Base-by-base conservation (phyloP, 2,329 filamentous ascomycete species). In the Fusarium setosum region DNA sequence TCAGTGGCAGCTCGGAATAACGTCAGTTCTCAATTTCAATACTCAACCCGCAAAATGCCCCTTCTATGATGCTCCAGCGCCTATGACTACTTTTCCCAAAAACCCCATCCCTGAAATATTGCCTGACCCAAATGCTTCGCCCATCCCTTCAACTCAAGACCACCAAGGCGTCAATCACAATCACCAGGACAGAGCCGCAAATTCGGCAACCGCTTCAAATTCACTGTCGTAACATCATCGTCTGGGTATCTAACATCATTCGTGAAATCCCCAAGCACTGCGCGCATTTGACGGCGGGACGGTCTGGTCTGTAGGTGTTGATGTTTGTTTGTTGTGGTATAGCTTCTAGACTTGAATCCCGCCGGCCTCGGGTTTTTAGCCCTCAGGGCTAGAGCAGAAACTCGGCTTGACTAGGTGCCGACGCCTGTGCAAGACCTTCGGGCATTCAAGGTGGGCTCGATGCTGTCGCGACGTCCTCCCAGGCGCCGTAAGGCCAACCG, bases 181-280 rank as follows among this genome's bases (percentile, higher is more conserved):
- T 50, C 48, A 48, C 45, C 37, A 26, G 18, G 29, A 32, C 17
- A 29, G 29, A 41, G 21, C 42, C 35, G 37, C 44, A 49, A 20
- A 21, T 12, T 24, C n/a, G 18, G 41, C 41, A 20, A 56, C 34
- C 37, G 54, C 38, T 51, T 56, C 45, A 34, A 49, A 52, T 53
- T 20, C 34, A 31, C 59, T 63, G 52, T 34, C 59, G 21, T 49
- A 53, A 62, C 34, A 53, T 67, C 62, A 59, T 61, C n/a, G n/a
- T n/a, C 56, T 65, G 64, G 64, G 64, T 67, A 67, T 67, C 64
- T 68, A 67, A 57, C 64, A 67, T 67, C 60, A 67, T 68, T 67
- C 64, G 64, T 67, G 55, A 67, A 65, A 61, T 68, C 41, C 60
- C 64, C 64, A 61, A 45, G 64, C 60, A 67, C 54, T 56, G 63